Conservation (phyloP, 805 yeast species). For the Nakazawaea ambrosiae region DNA sequence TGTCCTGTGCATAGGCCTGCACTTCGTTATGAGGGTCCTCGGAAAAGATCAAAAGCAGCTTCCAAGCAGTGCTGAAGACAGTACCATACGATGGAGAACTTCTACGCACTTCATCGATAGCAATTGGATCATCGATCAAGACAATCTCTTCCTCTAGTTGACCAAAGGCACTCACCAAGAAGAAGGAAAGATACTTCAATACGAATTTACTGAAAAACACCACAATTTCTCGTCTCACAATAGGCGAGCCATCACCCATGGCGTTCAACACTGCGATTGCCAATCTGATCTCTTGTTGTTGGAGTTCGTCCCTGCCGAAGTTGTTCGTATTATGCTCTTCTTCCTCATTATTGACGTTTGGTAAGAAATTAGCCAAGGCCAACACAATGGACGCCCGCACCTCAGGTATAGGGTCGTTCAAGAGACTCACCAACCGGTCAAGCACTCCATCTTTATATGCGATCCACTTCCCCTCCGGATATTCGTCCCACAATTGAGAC, state of each 20-base stretch:
- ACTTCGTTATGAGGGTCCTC: slow-evolving; percentile 89
- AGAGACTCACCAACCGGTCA: slow-evolving; percentile 45
- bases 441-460: slow-evolving; percentile 59
- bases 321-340: slow-evolving; percentile 18
- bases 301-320: slow-evolving; percentile 33
- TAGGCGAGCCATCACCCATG: slow-evolving; percentile 81
- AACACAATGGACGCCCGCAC: slow-evolving; percentile 79
- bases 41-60: slow-evolving; percentile 67
- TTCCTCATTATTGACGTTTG: slow-evolving; percentile 35
- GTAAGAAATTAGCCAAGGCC: slow-evolving; percentile 64
- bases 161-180: slow-evolving; percentile 79
- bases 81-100: slow-evolving; percentile 82
- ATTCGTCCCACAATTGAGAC: slow-evolving; percentile 67
- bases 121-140: slow-evolving; percentile 52
- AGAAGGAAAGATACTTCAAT: slow-evolving; percentile 60
- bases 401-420: slow-evolving; percentile 91
- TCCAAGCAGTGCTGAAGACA: slow-evolving; percentile 81
- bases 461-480: slow-evolving; percentile 69
- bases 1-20: slow-evolving; percentile 58
- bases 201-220: slow-evolving; percentile 73
- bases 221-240: slow-evolving; percentile 81
- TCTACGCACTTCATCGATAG: slow-evolving; percentile 57
- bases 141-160: slow-evolving; percentile 77
- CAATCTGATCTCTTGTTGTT: slow-evolving; percentile 61
- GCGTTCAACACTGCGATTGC: slow-evolving; percentile 62